Percentiles rank a stretch among this genome's conserved stretches.
These are phyloP conservation scores for Primulina eburnea DNA, from an alignment of 257 asterid genomes.

Conservation along the genomic window DNA sequence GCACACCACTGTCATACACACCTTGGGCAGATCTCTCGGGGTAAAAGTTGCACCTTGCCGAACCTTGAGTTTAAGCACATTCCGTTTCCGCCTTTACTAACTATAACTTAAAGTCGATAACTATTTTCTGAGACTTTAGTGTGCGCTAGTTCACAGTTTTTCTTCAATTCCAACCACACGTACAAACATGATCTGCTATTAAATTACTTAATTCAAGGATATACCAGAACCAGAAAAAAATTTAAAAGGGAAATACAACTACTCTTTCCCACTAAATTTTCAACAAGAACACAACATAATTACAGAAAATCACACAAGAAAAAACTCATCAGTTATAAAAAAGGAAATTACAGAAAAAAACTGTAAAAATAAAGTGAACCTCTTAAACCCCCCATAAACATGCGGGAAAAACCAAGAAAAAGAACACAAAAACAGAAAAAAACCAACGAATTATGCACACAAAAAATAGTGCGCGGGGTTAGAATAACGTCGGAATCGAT, in stretches of 20 bases:
- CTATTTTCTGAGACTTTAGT: not conserved
- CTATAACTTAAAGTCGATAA: not conserved
- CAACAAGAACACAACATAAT: not conserved
- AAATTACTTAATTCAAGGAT: not conserved
- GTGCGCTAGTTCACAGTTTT: slow-evolving; percentile 4
- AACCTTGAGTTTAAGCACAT: not conserved
- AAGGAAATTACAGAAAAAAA: not conserved
- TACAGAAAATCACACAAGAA: not conserved
- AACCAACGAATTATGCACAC: not conserved
- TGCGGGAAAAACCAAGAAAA: not conserved
- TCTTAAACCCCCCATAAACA: not conserved
- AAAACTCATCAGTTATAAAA: not conserved
- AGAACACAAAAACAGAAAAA: not conserved
- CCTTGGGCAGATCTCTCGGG: not conserved
- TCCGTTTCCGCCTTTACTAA: not conserved
- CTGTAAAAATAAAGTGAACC: not conserved
- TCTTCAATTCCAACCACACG: slow-evolving; percentile 4
- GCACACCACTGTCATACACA: not conserved
- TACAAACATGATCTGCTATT: not conserved
- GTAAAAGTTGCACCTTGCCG: not conserved
- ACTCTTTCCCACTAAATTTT: not conserved
- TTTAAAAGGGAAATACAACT: not conserved
- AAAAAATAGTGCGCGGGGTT: too few species aligned
- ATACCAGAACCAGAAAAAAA: not conserved
- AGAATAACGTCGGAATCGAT: not conserved